These are phyloP conservation scores for Stentor roeselii DNA, from an alignment of 73 alveolate species.

Conservation along the genomic window DNA sequence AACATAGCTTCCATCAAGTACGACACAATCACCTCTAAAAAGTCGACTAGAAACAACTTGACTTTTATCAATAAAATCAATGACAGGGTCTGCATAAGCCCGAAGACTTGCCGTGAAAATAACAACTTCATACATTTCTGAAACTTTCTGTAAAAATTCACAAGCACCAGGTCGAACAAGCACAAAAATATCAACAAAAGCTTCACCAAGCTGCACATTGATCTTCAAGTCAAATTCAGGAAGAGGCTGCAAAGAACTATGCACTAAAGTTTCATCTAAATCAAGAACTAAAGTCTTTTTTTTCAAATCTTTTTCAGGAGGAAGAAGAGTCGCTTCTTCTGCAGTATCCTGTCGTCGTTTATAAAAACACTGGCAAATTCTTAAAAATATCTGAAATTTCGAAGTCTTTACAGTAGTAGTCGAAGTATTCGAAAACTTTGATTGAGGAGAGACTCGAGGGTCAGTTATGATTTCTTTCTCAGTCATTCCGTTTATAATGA, in stretches of 20 bases:
- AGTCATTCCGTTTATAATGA: too few relatives aligned
- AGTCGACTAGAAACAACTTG: slow-evolving; percentile 70
- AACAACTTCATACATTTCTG: slow-evolving; percentile 87
- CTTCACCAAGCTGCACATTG: slow-evolving; percentile 8
- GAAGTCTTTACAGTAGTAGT: background rate
- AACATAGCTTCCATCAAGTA: slow-evolving; percentile 58
- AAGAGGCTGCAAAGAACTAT: slow-evolving; percentile 31
- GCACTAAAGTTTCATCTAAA: slow-evolving; percentile 69
- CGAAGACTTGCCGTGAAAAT: slow-evolving; percentile 96
- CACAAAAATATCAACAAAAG: slow-evolving; percentile 58
- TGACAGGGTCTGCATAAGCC: slow-evolving; percentile 95
- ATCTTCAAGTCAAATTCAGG: slow-evolving; percentile 13
- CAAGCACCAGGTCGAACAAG: slow-evolving; percentile 90
- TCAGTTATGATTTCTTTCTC: too few relatives aligned
- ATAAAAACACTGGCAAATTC: background rate
- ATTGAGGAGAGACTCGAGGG: too few relatives aligned
- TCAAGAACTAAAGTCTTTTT: slow-evolving; percentile 54
- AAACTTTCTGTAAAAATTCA: slow-evolving; percentile 77
- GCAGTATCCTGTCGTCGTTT: background rate
- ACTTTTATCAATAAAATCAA: slow-evolving; percentile 85
- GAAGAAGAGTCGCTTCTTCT: slow-evolving; percentile 14
- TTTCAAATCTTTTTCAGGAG: background rate
- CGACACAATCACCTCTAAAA: slow-evolving; percentile 84
- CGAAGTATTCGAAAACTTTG: too few relatives aligned
- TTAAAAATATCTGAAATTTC: too few relatives aligned